phyloP scores from a whole-genome alignment of 106 monocot species.

The Hemerocallis citrina region DNA sequence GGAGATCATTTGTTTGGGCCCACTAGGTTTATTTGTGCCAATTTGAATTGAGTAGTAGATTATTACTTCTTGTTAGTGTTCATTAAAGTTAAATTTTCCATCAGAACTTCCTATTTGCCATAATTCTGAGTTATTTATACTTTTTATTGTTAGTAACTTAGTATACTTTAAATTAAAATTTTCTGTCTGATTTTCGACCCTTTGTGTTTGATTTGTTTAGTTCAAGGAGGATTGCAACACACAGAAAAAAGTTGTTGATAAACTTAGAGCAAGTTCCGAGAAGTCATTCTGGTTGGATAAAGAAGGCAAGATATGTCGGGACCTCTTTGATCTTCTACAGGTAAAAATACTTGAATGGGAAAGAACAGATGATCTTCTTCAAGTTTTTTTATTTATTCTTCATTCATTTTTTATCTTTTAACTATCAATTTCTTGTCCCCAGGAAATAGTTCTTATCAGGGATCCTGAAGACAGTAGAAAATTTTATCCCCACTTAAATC shows the following conservation, averaged over 20 bases:
- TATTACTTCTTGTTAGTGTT: no score
- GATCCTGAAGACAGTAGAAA: slow-evolving; percentile 73
- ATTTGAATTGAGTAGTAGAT: no score
- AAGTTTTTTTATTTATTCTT: neutral
- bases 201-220: slow-evolving; percentile 33
- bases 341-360: slow-evolving; percentile 15
- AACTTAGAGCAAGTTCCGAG: slow-evolving; percentile 43
- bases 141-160: no score
- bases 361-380: neutral
- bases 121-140: no score
- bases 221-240: slow-evolving; percentile 92
- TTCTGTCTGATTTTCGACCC: no score
- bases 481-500: slow-evolving; percentile 92
- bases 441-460: slow-evolving; percentile 92
- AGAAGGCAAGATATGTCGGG: slow-evolving; percentile 41
- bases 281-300: slow-evolving; percentile 66
- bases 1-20: no score
- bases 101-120: no score
- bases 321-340: slow-evolving; percentile 82
- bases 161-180: no score
- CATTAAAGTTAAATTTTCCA: no score
- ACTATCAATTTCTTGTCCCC: neutral
- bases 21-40: no score
- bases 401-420: neutral
- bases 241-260: slow-evolving; percentile 81